Evolutionary conservation across 1,284 basidiomycete species (phyloP).

Genomic region (Sphaerobolus stellatus): DNA sequence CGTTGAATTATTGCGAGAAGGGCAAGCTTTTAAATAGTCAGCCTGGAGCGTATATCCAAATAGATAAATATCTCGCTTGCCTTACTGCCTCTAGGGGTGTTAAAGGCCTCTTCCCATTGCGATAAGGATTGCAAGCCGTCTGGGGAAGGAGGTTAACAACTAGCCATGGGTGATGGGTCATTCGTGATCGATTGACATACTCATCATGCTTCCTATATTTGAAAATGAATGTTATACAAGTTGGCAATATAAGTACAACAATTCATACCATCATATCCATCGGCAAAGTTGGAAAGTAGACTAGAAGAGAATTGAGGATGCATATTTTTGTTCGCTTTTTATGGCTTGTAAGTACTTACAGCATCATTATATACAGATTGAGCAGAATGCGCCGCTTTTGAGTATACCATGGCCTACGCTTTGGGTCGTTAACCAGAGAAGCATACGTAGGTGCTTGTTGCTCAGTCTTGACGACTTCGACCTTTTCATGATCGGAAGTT

Average conservation of each 20-base stretch:
- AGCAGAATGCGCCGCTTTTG: conserved; percentile 7
- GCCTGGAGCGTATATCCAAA: background rate
- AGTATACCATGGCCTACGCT: conserved; percentile 8
- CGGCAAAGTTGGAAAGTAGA: conserved; percentile 11
- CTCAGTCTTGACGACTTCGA: background rate
- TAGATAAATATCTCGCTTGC: conserved; percentile 21
- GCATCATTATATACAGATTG: conserved; percentile 11
- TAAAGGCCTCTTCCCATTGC: conserved; percentile 42
- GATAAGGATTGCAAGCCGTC: conserved; percentile 41
- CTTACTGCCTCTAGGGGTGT: conserved; percentile 28
- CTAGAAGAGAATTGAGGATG: background rate
- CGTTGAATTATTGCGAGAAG: conserved; percentile 27
- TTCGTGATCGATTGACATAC: conserved; percentile 17
- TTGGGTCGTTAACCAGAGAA: conserved; percentile 2
- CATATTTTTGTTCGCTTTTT: background rate
- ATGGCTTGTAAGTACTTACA: background rate
- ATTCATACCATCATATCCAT: conserved; percentile 26
- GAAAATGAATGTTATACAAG: background rate
- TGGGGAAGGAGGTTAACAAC: conserved; percentile 12
- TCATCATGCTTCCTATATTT: conserved; percentile 28
- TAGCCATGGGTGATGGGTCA: background rate
- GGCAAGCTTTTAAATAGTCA: conserved; percentile 14
- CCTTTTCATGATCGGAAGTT: background rate
- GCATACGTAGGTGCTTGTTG: background rate
- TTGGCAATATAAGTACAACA: background rate